Evolutionary conservation across 257 asterid genomes (phyloP), one percentile per base, ranked within the genome.

Genomic region (Salvia hispanica): DNA sequence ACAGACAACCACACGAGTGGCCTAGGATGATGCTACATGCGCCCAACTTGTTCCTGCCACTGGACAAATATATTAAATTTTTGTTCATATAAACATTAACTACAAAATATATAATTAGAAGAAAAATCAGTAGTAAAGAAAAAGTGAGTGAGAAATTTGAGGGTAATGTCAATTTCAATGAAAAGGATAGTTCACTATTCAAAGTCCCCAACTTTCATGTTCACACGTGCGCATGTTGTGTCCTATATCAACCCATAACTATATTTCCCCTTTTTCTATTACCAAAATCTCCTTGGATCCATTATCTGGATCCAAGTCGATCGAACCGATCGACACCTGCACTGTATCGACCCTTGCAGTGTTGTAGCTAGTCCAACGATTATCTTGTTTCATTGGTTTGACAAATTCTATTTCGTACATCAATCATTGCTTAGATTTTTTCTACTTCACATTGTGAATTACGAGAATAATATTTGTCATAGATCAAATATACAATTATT

Each of bases 221-320:
- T 73, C 79, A 65, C 87, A 77, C 83, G 87, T 82, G 84, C 77
- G 66, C 79, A 21, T 73, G 73, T 73, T 69, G 4, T 21, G 56
- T 72, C 74, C 31, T 16, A 51, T 31, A 15, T 67, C 69, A 42
- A 28, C 34, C 42, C 25, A 52, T 43, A 50, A 58, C 68, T 58
- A 59, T 10, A 59, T 43, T 74, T 7, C 43, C 65, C 46, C 54
- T 31, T 60, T 59, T 1, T 65, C 37, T 12, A 33, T 45, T 58
- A 33, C 53, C 48, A 15, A 21, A 9, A 58, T 69, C 14, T 46
- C 67, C 45, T 58, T 37, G 9, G 47, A 14, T 48, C 50, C 39
- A 37, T 34, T 34, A 25, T 25, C 31, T 2, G 31, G 31, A 25
- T 25, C 3, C 2, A 25, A 25, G 31, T 1, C 2, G 3, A 25